Evolutionary conservation across 2,329 filamentous ascomycete genomes (phyloP).

Genomic region (Trichoderma atroviride): DNA sequence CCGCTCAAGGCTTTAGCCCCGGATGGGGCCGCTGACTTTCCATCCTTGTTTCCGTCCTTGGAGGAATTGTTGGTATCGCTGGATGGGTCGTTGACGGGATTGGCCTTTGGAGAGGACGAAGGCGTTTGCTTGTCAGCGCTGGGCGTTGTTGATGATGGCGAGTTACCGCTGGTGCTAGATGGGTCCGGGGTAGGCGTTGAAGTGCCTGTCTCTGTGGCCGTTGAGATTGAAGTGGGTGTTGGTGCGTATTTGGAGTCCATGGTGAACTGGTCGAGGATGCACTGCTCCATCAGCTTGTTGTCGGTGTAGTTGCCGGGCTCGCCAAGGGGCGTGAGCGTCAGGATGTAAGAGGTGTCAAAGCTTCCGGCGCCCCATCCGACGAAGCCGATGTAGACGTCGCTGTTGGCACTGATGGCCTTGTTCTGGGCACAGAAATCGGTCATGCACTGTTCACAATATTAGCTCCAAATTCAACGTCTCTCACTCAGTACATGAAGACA

Average conservation of each 20-base stretch:
- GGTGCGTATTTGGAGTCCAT: slow-evolving; percentile 24
- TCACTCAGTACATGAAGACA: neutral
- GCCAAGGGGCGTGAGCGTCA: slow-evolving; percentile 46
- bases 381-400: slow-evolving; percentile 51
- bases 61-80: slow-evolving; percentile 9
- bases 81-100: slow-evolving; percentile 10
- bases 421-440: slow-evolving; percentile 51
- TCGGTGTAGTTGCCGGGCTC: slow-evolving; percentile 38
- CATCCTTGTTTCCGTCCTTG: neutral
- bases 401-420: slow-evolving; percentile 48
- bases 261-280: slow-evolving; percentile 44
- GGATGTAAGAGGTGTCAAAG: slow-evolving; percentile 46
- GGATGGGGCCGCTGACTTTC: slow-evolving; percentile 1
- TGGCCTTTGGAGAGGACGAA: neutral
- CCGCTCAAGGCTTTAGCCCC: slow-evolving; percentile 2
- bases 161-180: neutral
- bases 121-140: neutral
- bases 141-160: slow-evolving; percentile 7
- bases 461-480: neutral
- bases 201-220: neutral
- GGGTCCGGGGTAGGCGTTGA: neutral
- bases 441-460: slow-evolving; percentile 41
- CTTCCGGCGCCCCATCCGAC: slow-evolving; percentile 52
- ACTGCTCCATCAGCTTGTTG: slow-evolving; percentile 48
- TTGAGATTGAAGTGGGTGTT: slow-evolving; percentile 17